phyloP scores from a whole-genome alignment of 345 rosid genomes.

The Excoecaria agallocha region DNA sequence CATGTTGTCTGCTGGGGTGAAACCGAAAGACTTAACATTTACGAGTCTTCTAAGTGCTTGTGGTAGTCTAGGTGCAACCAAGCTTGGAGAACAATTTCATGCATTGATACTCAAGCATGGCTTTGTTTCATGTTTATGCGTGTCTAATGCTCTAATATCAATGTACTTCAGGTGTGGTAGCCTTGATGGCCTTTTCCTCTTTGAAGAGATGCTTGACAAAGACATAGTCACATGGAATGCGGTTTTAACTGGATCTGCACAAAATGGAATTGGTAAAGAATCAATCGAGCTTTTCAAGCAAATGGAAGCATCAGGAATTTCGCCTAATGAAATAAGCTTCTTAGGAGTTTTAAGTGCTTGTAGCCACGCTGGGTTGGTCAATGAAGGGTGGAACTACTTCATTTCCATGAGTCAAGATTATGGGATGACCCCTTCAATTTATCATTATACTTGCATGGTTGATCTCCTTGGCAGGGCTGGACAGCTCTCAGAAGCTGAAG shows the following conservation, averaged over 20 bases:
- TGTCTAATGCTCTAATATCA: slow-evolving; percentile 30
- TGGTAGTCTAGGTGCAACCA: slow-evolving; percentile 22
- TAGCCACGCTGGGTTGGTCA: slow-evolving; percentile 30
- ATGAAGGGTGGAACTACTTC: slow-evolving; percentile 28
- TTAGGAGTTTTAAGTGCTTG: slow-evolving; percentile 27
- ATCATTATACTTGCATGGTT: slow-evolving; percentile 24
- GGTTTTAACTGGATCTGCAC: slow-evolving; percentile 33
- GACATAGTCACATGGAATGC: slow-evolving; percentile 36
- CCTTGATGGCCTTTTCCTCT: slow-evolving; percentile 26
- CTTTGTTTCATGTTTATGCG: slow-evolving; percentile 22
- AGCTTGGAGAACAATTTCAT: slow-evolving; percentile 33
- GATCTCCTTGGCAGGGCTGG: slow-evolving; percentile 34
- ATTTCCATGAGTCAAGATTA: slow-evolving; percentile 27
- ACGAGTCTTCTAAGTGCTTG: slow-evolving; percentile 32
- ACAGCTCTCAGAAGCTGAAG: slow-evolving; percentile 26
- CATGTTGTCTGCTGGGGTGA: slow-evolving; percentile 24
- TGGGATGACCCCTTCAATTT: slow-evolving; percentile 22
- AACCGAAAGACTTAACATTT: slow-evolving; percentile 26
- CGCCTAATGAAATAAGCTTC: slow-evolving; percentile 31
- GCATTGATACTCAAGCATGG: slow-evolving; percentile 28
- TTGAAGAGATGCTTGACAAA: slow-evolving; percentile 21
- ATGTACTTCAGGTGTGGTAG: slow-evolving; percentile 30
- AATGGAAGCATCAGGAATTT: slow-evolving; percentile 24
- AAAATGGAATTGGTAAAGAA: slow-evolving; percentile 27
- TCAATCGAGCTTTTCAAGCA: slow-evolving; percentile 23